These are phyloP conservation scores for Aphanomyces astaci DNA, from an alignment of 352 stramenopile species.

Conservation along the genomic window DNA sequence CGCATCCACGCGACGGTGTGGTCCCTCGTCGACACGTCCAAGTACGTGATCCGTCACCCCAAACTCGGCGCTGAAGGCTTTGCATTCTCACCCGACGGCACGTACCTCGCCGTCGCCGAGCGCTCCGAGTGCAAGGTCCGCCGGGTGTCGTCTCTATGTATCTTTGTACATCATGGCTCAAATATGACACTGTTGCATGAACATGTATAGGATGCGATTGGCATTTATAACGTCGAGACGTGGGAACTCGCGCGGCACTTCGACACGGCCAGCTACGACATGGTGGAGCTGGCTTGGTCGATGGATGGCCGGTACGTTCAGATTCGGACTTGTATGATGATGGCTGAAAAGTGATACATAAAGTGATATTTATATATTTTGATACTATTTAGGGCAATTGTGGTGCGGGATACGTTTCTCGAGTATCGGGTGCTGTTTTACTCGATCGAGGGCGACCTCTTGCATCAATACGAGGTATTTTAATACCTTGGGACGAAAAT, in stretches of 20 bases:
- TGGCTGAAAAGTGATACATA: no score
- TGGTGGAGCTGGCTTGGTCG: slow-evolving; percentile 58
- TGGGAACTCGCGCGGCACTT: slow-evolving; percentile 73
- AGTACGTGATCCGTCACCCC: slow-evolving; percentile 52
- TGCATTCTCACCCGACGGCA: slow-evolving; percentile 48
- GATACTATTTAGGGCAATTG: slow-evolving; percentile 37
- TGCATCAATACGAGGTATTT: slow-evolving; percentile 62
- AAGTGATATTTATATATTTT: slow-evolving; percentile 17
- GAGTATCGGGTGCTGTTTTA: slow-evolving; percentile 73
- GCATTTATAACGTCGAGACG: slow-evolving; percentile 61
- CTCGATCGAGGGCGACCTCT: slow-evolving; percentile 44
- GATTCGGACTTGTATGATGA: no score
- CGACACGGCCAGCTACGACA: slow-evolving; percentile 71
- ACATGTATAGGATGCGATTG: slow-evolving; percentile 51
- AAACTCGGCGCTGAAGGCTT: slow-evolving; percentile 64
- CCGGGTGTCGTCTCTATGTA: no score
- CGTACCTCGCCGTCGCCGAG: slow-evolving; percentile 58
- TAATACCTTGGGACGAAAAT: no score
- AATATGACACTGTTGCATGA: no score
- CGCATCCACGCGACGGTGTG: slow-evolving; percentile 75
- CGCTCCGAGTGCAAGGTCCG: slow-evolving; percentile 77
- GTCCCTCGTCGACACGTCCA: slow-evolving; percentile 54
- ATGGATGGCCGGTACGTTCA: slow-evolving; percentile 49
- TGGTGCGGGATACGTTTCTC: slow-evolving; percentile 58
- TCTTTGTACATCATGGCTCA: no score